Percentiles rank a stretch among this genome's conserved stretches.
Conservation (phyloP, 1,284 basidiomycete species). For the Sanghuangporus weigelae region DNA sequence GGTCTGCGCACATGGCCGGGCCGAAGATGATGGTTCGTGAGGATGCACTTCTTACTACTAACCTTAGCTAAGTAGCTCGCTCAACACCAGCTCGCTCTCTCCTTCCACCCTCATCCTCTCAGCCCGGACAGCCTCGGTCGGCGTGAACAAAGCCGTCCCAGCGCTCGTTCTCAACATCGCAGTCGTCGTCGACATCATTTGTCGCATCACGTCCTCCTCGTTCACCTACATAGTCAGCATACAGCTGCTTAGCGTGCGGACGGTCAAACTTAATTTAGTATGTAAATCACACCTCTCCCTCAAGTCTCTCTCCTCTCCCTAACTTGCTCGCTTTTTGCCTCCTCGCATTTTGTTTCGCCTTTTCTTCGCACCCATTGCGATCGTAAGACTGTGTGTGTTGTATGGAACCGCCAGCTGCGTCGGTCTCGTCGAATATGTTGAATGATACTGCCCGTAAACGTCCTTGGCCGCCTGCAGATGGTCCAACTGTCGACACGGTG, state of each 20-base stretch:
- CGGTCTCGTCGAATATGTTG: constrained; percentile 21
- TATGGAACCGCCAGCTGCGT: constrained; percentile 20
- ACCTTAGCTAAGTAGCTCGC: neutral
- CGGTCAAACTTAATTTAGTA: constrained; percentile 9
- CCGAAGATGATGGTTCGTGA: neutral
- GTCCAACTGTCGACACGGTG: constrained; percentile 37
- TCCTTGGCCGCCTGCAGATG: constrained; percentile 35
- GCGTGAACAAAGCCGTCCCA: neutral
- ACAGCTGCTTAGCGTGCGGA: constrained; percentile 10
- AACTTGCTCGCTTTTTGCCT: neutral
- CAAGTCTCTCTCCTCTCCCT: constrained; percentile 8
- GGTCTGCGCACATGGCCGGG: constrained; percentile 2
- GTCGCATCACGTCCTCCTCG: neutral
- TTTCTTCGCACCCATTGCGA: neutral
- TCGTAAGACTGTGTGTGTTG: constrained; percentile 7
- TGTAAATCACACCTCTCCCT: constrained; percentile 19
- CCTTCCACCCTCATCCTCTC: neutral
- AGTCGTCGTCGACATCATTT: neutral
- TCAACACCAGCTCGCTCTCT: neutral
- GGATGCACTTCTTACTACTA: neutral
- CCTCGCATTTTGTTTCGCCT: constrained; percentile 3
- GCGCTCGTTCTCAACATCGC: neutral
- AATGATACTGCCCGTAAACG: constrained; percentile 23
- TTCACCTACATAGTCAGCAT: neutral
- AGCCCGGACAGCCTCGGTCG: neutral